Conservation (phyloP, 768 basidiomycete genomes). For the Omphalotus guepiniiformis region DNA sequence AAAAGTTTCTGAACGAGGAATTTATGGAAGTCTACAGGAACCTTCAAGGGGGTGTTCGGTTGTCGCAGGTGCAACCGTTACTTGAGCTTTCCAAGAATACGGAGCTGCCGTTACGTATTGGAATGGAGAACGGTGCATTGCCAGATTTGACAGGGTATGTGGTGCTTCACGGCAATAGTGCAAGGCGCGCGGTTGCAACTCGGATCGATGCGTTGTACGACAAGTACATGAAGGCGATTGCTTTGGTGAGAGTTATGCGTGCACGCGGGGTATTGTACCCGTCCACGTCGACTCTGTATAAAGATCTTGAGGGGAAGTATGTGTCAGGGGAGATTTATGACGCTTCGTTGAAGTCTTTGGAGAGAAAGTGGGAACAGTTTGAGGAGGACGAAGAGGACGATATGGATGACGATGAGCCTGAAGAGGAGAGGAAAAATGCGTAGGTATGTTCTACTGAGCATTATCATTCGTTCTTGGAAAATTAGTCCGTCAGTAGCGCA, state of each 20-base stretch:
- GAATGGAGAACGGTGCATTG: too few species aligned
- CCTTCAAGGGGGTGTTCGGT: not conserved
- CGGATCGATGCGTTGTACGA: slow-evolving; percentile 1
- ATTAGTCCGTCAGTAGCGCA: not conserved
- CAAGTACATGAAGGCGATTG: not conserved
- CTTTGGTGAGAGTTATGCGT: not conserved
- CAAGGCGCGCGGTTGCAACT: not conserved
- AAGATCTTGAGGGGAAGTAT: not conserved
- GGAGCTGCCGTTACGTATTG: too few species aligned
- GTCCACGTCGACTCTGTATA: not conserved
- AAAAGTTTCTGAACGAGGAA: not conserved
- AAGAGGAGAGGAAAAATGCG: too few species aligned
- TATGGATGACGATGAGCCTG: too few species aligned
- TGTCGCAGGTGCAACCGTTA: not conserved
- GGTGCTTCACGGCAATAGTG: too few species aligned
- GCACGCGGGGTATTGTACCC: slow-evolving; percentile 3
- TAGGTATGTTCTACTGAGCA: too few species aligned
- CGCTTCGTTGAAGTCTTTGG: not conserved
- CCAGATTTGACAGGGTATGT: too few species aligned
- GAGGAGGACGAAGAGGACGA: not conserved
- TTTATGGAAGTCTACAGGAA: not conserved
- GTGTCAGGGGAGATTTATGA: not conserved
- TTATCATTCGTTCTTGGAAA: not conserved
- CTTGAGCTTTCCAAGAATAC: not conserved
- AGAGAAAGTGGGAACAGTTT: not conserved